These are phyloP conservation scores for Candida manassasensis DNA, from an alignment of 805 yeast genomes.

Conservation along the genomic window DNA sequence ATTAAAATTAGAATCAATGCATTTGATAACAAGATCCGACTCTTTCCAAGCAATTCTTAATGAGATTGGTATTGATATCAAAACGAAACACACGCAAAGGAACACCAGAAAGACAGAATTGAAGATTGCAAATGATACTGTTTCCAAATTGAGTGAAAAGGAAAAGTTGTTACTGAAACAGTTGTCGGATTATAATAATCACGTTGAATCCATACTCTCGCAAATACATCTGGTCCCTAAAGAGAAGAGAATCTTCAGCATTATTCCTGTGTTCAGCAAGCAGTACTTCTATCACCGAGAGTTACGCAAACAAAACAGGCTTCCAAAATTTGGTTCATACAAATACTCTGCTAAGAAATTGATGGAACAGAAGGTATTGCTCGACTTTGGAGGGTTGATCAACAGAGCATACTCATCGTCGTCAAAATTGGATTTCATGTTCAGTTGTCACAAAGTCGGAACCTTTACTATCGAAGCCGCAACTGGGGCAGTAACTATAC, in stretches of 20 bases:
- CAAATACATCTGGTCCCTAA: conserved; percentile 42
- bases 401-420: conserved; percentile 37
- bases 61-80: conserved; percentile 78
- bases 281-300: conserved; percentile 75
- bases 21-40: conserved; percentile 58
- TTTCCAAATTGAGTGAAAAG: conserved; percentile 40
- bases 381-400: conserved; percentile 53
- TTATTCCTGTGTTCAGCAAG: conserved; percentile 56
- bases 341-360: conserved; percentile 73
- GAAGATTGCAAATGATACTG: conserved; percentile 37
- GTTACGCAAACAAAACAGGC: conserved; percentile 57
- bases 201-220: conserved; percentile 41
- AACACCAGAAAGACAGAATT: conserved; percentile 38
- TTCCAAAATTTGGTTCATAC: conserved; percentile 74
- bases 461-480: conserved; percentile 72
- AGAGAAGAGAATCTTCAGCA: conserved; percentile 44
- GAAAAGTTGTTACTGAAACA: conserved; percentile 42
- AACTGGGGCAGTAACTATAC: conserved; percentile 62
- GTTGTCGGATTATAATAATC: conserved; percentile 42
- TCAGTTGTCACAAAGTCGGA: conserved; percentile 71
- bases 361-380: conserved; percentile 64
- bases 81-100: conserved; percentile 42
- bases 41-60: conserved; percentile 76
- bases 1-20: conserved; percentile 67
- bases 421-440: conserved; percentile 67